These are phyloP conservation scores for Suillus luteus DNA, from an alignment of 768 basidiomycete genomes.

Conservation along the genomic window DNA sequence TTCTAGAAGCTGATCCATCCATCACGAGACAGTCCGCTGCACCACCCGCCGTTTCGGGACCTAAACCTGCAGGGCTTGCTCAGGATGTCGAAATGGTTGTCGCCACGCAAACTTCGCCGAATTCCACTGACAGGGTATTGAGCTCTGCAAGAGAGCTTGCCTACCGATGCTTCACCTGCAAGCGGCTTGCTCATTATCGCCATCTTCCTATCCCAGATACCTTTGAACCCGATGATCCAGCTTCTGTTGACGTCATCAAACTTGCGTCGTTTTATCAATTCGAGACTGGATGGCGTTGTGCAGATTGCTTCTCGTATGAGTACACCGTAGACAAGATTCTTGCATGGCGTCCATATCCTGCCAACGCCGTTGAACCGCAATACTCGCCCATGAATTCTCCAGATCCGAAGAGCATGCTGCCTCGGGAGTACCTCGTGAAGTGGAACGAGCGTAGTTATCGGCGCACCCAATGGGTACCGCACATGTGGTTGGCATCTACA, in stretches of 20 bases:
- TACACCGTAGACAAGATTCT: constrained; percentile 81
- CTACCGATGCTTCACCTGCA: constrained; percentile 85
- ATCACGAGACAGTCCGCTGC: constrained; percentile 20
- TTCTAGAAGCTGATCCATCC: constrained; percentile 47
- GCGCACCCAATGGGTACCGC: constrained; percentile 85
- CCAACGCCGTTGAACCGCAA: constrained; percentile 57
- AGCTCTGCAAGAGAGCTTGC: constrained; percentile 47
- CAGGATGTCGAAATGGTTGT: constrained; percentile 42
- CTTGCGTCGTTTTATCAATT: constrained; percentile 66
- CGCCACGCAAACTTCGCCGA: constrained; percentile 14
- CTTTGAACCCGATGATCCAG: constrained; percentile 32
- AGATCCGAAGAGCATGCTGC: constrained; percentile 61
- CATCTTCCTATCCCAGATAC: constrained; percentile 59
- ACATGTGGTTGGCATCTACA: constrained; percentile 84
- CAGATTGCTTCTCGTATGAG: constrained; percentile 73
- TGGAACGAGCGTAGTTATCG: constrained; percentile 82
- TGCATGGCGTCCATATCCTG: constrained; percentile 87
- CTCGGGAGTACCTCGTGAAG: constrained; percentile 93
- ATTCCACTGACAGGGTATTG: constrained; percentile 23
- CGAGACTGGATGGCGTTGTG: constrained; percentile 63
- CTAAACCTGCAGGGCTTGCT: background rate
- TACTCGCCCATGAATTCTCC: constrained; percentile 41
- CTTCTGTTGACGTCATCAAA: constrained; percentile 33
- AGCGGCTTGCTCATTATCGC: constrained; percentile 78
- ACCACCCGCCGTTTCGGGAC: constrained; percentile 6